A percentile compares a stretch with the other conserved stretches of the same genome.
These are phyloP conservation scores for Chytriomyces sp. DNA, from an alignment of 192 early-diverging fungal genomes.

Conservation along the genomic window DNA sequence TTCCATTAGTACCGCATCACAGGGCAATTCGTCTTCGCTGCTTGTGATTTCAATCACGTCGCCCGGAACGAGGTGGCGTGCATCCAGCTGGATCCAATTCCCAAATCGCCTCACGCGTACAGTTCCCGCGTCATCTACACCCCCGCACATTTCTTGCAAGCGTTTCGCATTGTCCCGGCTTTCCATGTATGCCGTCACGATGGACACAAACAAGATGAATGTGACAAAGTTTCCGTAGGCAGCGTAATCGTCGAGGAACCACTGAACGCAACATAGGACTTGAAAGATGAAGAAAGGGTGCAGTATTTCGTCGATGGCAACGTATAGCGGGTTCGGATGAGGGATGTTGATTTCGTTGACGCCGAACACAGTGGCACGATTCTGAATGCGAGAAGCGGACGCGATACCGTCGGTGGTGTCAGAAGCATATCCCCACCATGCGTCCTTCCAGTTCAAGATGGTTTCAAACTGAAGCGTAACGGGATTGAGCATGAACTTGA, in stretches of 20 bases:
- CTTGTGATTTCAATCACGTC: constrained; percentile 80
- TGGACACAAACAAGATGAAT: constrained; percentile 78
- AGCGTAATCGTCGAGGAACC: constrained; percentile 90
- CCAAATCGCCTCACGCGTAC: constrained; percentile 71
- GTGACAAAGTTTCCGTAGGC: constrained; percentile 95
- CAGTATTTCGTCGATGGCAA: constrained; percentile 58
- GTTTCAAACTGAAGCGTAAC: constrained; percentile 49
- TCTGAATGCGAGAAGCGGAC: constrained; percentile 4
- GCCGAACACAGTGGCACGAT: constrained; percentile 51
- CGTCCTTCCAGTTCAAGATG: constrained; percentile 56
- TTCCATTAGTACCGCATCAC: constrained; percentile 88
- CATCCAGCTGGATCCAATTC: constrained; percentile 48
- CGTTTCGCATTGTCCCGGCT: constrained; percentile 76
- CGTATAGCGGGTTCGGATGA: constrained; percentile 44
- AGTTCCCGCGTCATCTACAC: constrained; percentile 71
- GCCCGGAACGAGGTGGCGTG: constrained; percentile 92
- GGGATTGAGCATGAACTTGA: constrained; percentile 61
- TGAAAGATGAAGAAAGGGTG: constrained; percentile 65
- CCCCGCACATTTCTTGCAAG: constrained; percentile 86
- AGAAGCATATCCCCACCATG: constrained; percentile 46
- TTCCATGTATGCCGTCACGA: constrained; percentile 73
- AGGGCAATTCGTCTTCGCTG: constrained; percentile 59
- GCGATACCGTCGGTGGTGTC: constrained; percentile 30
- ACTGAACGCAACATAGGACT: constrained; percentile 56
- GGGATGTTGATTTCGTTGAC: constrained; percentile 49